Conservation (phyloP, 83 land plant genomes). For the Thuja plicata region DNA sequence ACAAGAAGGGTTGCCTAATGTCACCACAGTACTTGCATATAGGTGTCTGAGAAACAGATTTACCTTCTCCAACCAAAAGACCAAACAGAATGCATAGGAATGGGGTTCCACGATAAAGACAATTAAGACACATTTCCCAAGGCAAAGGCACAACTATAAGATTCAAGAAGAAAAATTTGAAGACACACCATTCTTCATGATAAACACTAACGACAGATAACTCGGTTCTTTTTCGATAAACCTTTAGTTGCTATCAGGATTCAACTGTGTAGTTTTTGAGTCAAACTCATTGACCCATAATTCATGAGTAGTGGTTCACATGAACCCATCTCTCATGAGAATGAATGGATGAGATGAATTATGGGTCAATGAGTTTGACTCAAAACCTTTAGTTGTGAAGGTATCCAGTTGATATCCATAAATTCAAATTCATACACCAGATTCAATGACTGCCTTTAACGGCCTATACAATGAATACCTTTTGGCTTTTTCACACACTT, state of each 20-base stretch:
- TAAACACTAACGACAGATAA: not conserved
- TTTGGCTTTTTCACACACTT: not conserved
- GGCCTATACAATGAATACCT: not conserved
- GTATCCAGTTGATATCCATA: not conserved
- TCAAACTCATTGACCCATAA: too few relatives aligned
- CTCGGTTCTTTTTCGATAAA: not conserved
- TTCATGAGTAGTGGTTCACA: too few relatives aligned
- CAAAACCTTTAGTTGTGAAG: not conserved
- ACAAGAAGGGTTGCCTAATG: not conserved
- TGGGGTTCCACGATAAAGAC: not conserved
- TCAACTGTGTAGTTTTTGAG: too few relatives aligned
- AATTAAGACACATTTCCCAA: not conserved
- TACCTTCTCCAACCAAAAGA: not conserved
- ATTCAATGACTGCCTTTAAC: not conserved
- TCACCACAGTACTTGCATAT: not conserved
- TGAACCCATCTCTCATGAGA: too few relatives aligned
- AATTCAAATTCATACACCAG: not conserved
- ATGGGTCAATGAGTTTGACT: too few relatives aligned
- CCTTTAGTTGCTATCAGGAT: too few relatives aligned
- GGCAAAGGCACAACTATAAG: not conserved
- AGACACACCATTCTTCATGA: not conserved
- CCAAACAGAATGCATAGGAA: not conserved
- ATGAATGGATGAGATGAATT: too few relatives aligned
- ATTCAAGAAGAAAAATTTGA: not conserved
- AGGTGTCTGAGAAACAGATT: not conserved